These are phyloP conservation scores for Aspergillus latus DNA, from an alignment of 2,329 filamentous ascomycete species.

Conservation along the genomic window DNA sequence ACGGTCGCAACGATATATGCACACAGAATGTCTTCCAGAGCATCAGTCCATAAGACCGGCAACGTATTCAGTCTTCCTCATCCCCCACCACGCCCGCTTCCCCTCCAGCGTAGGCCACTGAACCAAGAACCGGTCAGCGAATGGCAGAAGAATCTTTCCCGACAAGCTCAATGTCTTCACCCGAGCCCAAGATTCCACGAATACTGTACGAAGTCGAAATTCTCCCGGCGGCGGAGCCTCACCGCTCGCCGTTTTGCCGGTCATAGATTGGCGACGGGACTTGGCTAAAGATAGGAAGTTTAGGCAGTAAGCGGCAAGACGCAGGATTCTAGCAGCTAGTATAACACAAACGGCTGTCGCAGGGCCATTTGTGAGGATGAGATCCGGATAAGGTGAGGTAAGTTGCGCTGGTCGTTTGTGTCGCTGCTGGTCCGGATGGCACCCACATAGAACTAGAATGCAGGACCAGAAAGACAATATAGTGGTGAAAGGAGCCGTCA, in stretches of 20 bases:
- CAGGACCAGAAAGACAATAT: slow-evolving; percentile 65
- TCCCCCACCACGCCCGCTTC: slow-evolving; percentile 39
- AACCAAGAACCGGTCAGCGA: slow-evolving; percentile 78
- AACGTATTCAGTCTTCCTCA: slow-evolving; percentile 41
- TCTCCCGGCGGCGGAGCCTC: slow-evolving; percentile 31
- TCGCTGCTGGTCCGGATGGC: slow-evolving; percentile 33
- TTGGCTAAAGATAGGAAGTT: background rate
- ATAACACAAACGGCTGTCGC: slow-evolving; percentile 80
- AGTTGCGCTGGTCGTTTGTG: slow-evolving; percentile 19
- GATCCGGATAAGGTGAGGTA: slow-evolving; percentile 59
- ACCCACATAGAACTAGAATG: slow-evolving; percentile 54
- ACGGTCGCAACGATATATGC: too few species aligned
- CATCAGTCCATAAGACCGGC: slow-evolving; percentile 39
- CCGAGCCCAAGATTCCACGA: slow-evolving; percentile 90
- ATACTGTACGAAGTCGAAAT: slow-evolving; percentile 70
- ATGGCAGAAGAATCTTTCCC: slow-evolving; percentile 68
- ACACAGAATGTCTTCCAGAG: background rate
- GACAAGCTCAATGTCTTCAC: slow-evolving; percentile 80
- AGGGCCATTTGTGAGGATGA: slow-evolving; percentile 85
- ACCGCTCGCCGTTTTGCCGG: slow-evolving; percentile 4
- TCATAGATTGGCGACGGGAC: background rate
- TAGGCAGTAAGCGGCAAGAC: slow-evolving; percentile 47
- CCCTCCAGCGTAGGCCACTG: slow-evolving; percentile 70
- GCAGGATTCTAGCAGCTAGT: slow-evolving; percentile 56
- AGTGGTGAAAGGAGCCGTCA: slow-evolving; percentile 69